A percentile compares a stretch with the other conserved stretches of the same genome.
phyloP scores from a whole-genome alignment of 2,329 filamentous ascomycete species.

The Penicillium psychrosexuale region DNA sequence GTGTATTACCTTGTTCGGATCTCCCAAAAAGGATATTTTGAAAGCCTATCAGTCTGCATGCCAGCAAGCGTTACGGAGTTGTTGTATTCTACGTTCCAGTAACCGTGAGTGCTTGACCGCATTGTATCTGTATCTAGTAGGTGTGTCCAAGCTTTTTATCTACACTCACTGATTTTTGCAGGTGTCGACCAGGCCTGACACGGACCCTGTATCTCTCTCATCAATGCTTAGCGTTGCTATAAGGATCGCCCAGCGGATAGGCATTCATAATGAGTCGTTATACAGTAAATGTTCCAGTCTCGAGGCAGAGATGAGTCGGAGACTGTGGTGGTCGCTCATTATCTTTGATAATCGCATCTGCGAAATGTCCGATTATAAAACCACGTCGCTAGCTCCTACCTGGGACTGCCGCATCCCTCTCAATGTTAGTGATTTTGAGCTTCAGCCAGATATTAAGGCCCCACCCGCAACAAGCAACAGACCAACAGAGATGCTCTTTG shows the following conservation, averaged over 20 bases:
- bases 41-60: background rate
- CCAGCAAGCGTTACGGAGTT: background rate
- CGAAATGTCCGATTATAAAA: background rate
- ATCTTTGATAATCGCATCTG: background rate
- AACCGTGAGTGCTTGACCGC: background rate
- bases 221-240: background rate
- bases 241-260: background rate
- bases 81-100: background rate
- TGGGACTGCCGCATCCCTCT: background rate
- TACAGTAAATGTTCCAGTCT: background rate
- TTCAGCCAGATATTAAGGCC: background rate
- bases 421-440: background rate
- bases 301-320: background rate
- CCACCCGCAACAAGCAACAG: background rate
- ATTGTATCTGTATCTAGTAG: background rate
- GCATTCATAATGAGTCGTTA: background rate
- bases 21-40: background rate
- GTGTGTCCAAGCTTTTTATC: rapidly evolving
- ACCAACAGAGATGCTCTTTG: background rate
- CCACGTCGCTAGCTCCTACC: background rate
- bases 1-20: background rate
- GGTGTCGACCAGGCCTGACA: background rate
- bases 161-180: background rate
- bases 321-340: background rate
- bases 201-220: background rate